Evolutionary conservation across 495 filamentous ascomycete species (phyloP), one percentile per base, ranked within the genome.

Genomic region (Neurospora tetrasperma): DNA sequence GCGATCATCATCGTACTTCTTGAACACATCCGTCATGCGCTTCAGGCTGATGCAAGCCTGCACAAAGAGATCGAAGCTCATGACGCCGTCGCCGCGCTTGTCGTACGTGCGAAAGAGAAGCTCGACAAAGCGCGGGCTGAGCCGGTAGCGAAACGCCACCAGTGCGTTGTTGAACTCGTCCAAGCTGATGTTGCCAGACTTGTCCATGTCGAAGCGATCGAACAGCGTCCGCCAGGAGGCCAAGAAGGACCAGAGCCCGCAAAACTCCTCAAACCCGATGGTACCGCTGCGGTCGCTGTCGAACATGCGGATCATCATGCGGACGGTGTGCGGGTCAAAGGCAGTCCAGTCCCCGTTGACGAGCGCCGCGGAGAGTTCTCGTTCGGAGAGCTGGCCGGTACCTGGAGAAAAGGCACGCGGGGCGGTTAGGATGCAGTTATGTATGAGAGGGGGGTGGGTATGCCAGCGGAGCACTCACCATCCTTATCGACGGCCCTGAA

Each of bases 231-330:
- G 89, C 96, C 96, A 99, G 46, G 94, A 93, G 38, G 93, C 92
- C 11, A 99, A 86, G 84, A 98, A 99, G 68, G 90, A 91, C 96
- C 96, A 99, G 59, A 99, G 84, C 5, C 93, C 93, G 78, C 92
- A 96, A 76, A 99, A 99, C 82, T 99, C 96, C 75, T 97, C 90
- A 80, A 97, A 99, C 69, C 89, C 92, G 78, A 99, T 97, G 7
- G 89, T 92, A 68, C 95, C 94, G 71, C 88, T 91, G 72, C 92
- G 90, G 83, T 97, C 92, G 74, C 86, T 90, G 83, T 98, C 96
- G 83, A 99, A 99, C 96, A 98, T 98, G 79, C 91, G 89, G 74
- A 98, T 97, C 96, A 99, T 98, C 93, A 97, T 96, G 74, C 91
- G 91, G 72, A 99, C 93, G 4, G 96, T 99, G 75, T 97, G 92